These are phyloP conservation scores for Neonectria coccinea DNA, from an alignment of 2,329 filamentous ascomycete genomes.

Conservation along the genomic window DNA sequence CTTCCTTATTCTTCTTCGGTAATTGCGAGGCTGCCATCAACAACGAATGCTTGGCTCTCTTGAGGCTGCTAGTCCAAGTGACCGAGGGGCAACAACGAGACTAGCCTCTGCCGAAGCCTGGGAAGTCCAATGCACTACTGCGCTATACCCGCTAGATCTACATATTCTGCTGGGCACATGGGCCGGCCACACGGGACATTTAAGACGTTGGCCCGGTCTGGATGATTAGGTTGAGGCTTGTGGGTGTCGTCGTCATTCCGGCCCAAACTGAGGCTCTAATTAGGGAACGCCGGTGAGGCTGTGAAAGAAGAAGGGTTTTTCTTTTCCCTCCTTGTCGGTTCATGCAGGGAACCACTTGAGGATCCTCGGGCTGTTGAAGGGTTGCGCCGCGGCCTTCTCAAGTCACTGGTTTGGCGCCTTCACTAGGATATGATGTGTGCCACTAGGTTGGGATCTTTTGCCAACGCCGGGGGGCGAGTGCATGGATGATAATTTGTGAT, in stretches of 20 bases:
- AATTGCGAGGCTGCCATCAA: conserved; percentile 17
- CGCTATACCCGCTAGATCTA: conserved; percentile 34
- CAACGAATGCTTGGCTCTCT: background rate
- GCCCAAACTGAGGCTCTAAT: conserved; percentile 25
- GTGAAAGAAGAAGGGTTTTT: conserved; percentile 8
- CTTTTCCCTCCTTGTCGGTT: conserved; percentile 27
- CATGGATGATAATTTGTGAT: conserved; percentile 7
- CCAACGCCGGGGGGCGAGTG: conserved; percentile 5
- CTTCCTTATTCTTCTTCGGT: conserved; percentile 12
- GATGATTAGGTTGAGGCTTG: conserved; percentile 21
- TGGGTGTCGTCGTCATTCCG: conserved; percentile 12
- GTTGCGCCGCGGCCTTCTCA: conserved; percentile 23
- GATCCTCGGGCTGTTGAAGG: conserved; percentile 15
- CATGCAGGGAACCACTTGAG: conserved; percentile 28
- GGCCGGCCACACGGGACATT: conserved; percentile 20
- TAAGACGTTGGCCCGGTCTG: conserved; percentile 10
- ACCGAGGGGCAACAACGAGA: conserved; percentile 25
- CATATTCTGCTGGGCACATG: conserved; percentile 19
- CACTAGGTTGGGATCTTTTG: conserved; percentile 12
- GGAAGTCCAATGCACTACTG: conserved; percentile 23
- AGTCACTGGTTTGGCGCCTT: conserved; percentile 19
- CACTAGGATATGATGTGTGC: conserved; percentile 9
- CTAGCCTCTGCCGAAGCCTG: conserved; percentile 14
- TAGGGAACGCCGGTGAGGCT: conserved; percentile 4
- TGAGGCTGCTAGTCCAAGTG: conserved; percentile 7